Percentiles rank a stretch among this genome's conserved stretches.
phyloP scores from a whole-genome alignment of 331 rosid species.

The Acacia concinna region DNA sequence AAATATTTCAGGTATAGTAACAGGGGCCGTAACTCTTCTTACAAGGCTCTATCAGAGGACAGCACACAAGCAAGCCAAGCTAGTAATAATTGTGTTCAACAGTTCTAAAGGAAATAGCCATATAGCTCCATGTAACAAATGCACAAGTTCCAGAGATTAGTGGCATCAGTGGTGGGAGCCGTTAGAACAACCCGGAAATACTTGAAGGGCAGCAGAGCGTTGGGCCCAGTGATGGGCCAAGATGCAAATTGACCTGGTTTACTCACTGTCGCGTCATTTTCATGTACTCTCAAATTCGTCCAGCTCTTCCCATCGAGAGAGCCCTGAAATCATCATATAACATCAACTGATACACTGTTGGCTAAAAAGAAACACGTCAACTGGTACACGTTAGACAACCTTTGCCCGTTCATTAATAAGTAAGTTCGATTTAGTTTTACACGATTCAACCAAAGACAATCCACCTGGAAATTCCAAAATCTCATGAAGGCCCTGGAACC shows the following conservation, averaged over 20 bases:
- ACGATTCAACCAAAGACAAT: not conserved
- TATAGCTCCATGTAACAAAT: slow-evolving; percentile 83
- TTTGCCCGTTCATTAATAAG: not conserved
- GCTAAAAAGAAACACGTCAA: too few relatives aligned
- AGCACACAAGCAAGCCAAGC: not conserved
- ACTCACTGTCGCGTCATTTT: slow-evolving; percentile 71
- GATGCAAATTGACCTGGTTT: slow-evolving; percentile 90
- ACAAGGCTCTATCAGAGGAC: not conserved
- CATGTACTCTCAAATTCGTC: slow-evolving; percentile 75
- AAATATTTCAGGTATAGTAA: not conserved
- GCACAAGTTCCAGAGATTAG: slow-evolving; percentile 78
- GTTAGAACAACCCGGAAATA: slow-evolving; percentile 71
- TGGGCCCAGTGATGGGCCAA: slow-evolving; percentile 75
- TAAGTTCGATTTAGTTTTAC: not conserved
- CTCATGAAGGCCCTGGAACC: slow-evolving; percentile 85
- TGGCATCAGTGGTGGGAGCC: slow-evolving; percentile 61
- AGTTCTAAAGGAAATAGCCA: slow-evolving; percentile 66
- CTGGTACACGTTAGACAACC: not conserved
- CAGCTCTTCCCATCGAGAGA: slow-evolving; percentile 83
- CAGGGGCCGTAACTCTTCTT: not conserved
- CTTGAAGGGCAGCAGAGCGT: slow-evolving; percentile 74
- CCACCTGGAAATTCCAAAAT: slow-evolving; percentile 88
- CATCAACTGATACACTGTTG: too few relatives aligned
- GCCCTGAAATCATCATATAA: slow-evolving; percentile 48
- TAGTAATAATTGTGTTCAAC: not conserved